A percentile compares a stretch with the other conserved stretches of the same genome.
Evolutionary conservation across 2,329 filamentous ascomycete genomes (phyloP).

Genomic region (Talaromyces sp.): DNA sequence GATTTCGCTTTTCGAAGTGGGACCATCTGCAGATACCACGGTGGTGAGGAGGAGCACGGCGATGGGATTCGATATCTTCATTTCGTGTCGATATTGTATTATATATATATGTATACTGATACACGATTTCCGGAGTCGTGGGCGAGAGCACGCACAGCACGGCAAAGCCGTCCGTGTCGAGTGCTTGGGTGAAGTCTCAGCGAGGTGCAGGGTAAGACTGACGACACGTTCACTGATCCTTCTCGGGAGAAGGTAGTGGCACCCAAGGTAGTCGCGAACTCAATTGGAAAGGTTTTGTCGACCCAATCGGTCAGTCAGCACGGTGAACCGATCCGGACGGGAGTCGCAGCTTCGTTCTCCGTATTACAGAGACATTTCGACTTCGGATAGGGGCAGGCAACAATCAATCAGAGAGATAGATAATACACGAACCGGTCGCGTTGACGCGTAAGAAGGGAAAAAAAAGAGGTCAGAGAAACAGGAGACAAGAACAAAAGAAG

Average conservation of each 20-base stretch:
- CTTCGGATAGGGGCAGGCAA: neutral
- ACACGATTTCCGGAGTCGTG: neutral
- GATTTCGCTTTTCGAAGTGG: conserved; percentile 9
- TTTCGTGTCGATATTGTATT: neutral
- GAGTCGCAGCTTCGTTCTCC: neutral
- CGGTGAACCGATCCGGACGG: neutral
- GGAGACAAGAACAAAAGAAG: neutral
- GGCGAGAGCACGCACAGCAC: neutral
- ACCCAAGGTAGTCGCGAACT: neutral
- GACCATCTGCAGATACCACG: conserved; percentile 4
- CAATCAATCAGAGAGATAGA: neutral
- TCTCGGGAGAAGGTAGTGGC: too few relatives aligned
- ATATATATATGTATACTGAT: neutral
- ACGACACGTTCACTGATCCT: conserved; percentile 2
- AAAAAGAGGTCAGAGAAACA: neutral
- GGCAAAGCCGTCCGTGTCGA: neutral
- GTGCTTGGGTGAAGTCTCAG: neutral
- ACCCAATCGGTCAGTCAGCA: neutral
- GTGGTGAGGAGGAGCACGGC: conserved; percentile 5
- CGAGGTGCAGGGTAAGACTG: conserved; percentile 1
- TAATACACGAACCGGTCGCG: conserved; percentile 7
- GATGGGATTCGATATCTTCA: conserved; percentile 13
- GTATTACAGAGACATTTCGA: neutral
- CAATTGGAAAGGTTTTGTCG: neutral
- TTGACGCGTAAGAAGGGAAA: conserved; percentile 4